Conservation (phyloP, 2,329 filamentous ascomycete species). For the Clarireedia hainanense region DNA sequence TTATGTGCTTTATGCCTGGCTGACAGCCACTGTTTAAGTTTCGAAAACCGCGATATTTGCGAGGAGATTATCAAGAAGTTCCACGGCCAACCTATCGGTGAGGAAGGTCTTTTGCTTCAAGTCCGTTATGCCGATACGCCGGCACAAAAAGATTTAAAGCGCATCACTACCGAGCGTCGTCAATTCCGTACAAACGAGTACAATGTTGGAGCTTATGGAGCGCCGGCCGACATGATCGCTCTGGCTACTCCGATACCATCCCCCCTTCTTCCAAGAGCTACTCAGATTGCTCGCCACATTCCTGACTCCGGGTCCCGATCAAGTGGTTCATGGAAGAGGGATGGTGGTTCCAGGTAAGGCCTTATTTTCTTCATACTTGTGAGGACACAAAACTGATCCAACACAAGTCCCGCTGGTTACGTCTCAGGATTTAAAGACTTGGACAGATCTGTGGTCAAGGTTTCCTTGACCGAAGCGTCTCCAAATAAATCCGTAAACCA, state of each 20-base stretch:
- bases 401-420: conserved; percentile 15
- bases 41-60: conserved; percentile 81
- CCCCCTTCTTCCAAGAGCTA: conserved; percentile 25
- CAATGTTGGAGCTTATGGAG: conserved; percentile 65
- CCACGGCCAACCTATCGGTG: conserved; percentile 69
- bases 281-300: conserved; percentile 27
- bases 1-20: background rate
- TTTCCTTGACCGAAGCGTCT: conserved; percentile 21
- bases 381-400: background rate
- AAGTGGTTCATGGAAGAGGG: conserved; percentile 30
- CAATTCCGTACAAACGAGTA: conserved; percentile 97
- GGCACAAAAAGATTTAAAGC: conserved; percentile 92
- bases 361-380: background rate
- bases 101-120: conserved; percentile 77
- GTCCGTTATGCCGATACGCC: conserved; percentile 96
- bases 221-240: conserved; percentile 30
- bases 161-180: conserved; percentile 87
- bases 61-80: conserved; percentile 83
- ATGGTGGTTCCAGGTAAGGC: conserved; percentile 20
- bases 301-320: conserved; percentile 20
- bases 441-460: conserved; percentile 23
- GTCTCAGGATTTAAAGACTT: conserved; percentile 27
- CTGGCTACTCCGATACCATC: conserved; percentile 41
- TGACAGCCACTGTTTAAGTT: conserved; percentile 44
- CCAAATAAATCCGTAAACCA: conserved; percentile 21